Evolutionary conservation across 2,329 filamentous ascomycete species (phyloP).

Genomic region (Metarhizium brunneum): DNA sequence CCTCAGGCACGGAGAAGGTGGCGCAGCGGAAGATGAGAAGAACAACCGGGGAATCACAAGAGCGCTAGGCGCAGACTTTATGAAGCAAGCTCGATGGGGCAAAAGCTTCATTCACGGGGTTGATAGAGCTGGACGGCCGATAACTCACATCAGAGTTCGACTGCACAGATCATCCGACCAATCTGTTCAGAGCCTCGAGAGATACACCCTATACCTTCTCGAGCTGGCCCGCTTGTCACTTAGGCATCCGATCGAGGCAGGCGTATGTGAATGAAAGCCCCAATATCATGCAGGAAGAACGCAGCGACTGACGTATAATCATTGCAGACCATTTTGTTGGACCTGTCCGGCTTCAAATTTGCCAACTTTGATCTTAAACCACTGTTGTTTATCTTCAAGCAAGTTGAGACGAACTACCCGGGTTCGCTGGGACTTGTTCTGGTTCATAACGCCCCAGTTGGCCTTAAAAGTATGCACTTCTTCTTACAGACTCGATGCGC

Average conservation of each 20-base stretch:
- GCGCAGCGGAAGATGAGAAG: conserved; percentile 48
- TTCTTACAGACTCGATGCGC: conserved; percentile 2
- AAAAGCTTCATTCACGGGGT: conserved; percentile 80
- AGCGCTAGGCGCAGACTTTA: conserved; percentile 61
- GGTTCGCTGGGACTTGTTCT: conserved; percentile 76
- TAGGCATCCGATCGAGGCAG: conserved; percentile 69
- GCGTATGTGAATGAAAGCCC: conserved; percentile 44
- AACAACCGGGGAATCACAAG: conserved; percentile 46
- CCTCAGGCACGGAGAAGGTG: conserved; percentile 59
- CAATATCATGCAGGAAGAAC: neutral
- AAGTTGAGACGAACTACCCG: conserved; percentile 90
- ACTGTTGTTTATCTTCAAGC: conserved; percentile 94
- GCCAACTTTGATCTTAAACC: conserved; percentile 92
- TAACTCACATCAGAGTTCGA: conserved; percentile 69
- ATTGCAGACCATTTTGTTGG: conserved; percentile 21
- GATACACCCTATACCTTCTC: conserved; percentile 79
- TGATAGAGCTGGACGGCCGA: conserved; percentile 69
- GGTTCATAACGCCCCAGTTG: conserved; percentile 85
- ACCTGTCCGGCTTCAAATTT: conserved; percentile 79
- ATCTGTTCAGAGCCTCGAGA: conserved; percentile 63
- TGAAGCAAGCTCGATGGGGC: conserved; percentile 72
- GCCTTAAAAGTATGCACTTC: conserved; percentile 63
- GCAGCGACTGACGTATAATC: conserved; percentile 33
- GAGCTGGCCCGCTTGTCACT: conserved; percentile 79
- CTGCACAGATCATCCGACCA: conserved; percentile 72